These are phyloP conservation scores for Sporothrix inflata DNA, from an alignment of 2,329 filamentous ascomycete genomes.

Conservation along the genomic window DNA sequence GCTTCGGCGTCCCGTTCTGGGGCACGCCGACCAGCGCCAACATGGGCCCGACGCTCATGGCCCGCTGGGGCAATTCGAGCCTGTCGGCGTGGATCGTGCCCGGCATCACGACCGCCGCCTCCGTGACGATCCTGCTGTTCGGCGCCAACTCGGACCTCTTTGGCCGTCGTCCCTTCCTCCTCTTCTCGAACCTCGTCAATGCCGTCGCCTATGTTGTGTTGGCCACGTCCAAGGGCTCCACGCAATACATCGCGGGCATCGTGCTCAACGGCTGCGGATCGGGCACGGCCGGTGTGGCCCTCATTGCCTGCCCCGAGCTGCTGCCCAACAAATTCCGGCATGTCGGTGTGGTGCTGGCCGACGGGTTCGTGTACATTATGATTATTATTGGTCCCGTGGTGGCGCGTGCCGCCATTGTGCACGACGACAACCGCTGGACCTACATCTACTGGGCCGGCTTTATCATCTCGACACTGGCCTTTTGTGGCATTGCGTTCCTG, in stretches of 20 bases:
- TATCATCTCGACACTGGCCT: neutral
- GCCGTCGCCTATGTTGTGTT: slow-evolving; percentile 22
- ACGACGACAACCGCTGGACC: slow-evolving; percentile 22
- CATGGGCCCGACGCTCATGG: slow-evolving; percentile 16
- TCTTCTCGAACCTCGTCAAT: slow-evolving; percentile 25
- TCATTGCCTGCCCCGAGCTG: slow-evolving; percentile 26
- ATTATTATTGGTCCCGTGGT: slow-evolving; percentile 29
- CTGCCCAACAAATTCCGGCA: slow-evolving; percentile 30
- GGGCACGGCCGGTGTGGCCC: slow-evolving; percentile 7
- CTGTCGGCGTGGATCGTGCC: slow-evolving; percentile 15
- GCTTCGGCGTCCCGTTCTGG: slow-evolving; percentile 21
- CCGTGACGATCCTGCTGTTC: slow-evolving; percentile 18
- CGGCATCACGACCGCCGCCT: slow-evolving; percentile 13
- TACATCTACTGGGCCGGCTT: slow-evolving; percentile 31
- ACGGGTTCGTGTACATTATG: slow-evolving; percentile 28
- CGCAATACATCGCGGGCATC: slow-evolving; percentile 25
- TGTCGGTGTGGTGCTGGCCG: slow-evolving; percentile 27
- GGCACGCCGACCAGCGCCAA: slow-evolving; percentile 9
- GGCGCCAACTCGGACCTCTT: slow-evolving; percentile 29
- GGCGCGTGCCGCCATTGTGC: slow-evolving; percentile 9
- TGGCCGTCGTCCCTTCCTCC: slow-evolving; percentile 26
- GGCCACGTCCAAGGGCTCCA: slow-evolving; percentile 21
- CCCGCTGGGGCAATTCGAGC: slow-evolving; percentile 11
- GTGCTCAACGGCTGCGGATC: slow-evolving; percentile 24
- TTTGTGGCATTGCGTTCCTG: neutral